These are phyloP conservation scores for Rhodotorula sp. DNA, from an alignment of 1,284 basidiomycete species.

Conservation along the genomic window DNA sequence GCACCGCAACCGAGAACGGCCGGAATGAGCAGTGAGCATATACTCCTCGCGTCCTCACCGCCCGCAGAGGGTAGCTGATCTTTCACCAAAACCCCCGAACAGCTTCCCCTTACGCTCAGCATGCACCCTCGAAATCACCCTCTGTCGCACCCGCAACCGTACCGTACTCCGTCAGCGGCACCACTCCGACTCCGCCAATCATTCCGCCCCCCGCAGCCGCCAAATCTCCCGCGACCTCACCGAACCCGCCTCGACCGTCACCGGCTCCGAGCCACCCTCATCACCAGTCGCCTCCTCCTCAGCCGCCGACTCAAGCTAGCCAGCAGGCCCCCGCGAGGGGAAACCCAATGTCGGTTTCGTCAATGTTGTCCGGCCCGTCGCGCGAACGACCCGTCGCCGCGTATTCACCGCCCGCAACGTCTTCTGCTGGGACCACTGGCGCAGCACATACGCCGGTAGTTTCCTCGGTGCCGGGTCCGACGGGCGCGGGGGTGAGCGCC, in stretches of 20 bases:
- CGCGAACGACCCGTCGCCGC: constrained; percentile 14
- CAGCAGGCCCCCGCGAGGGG: neutral
- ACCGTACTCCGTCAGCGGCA: neutral
- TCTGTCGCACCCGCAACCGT: neutral
- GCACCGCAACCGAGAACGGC: too few species aligned
- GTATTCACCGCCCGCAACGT: constrained; percentile 2
- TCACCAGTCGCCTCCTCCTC: neutral
- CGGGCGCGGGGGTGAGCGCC: neutral
- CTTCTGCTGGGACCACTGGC: neutral
- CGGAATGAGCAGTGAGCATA: too few species aligned
- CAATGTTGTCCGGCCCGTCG: constrained; percentile 36
- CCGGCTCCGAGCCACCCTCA: neutral
- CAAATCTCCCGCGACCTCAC: neutral
- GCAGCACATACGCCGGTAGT: constrained; percentile 14
- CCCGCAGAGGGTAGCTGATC: too few species aligned
- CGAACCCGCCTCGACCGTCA: neutral
- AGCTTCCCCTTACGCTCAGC: neutral
- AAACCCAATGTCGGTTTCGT: constrained; percentile 40
- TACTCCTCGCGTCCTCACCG: too few species aligned
- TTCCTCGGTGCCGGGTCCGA: neutral
- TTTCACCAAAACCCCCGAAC: too few species aligned
- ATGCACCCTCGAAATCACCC: neutral
- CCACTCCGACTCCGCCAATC: constrained; percentile 5
- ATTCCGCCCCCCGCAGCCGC: neutral
- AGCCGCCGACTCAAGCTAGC: neutral